Evolutionary conservation across 2,329 filamentous ascomycete species (phyloP).

Genomic region (Fusarium sp.): DNA sequence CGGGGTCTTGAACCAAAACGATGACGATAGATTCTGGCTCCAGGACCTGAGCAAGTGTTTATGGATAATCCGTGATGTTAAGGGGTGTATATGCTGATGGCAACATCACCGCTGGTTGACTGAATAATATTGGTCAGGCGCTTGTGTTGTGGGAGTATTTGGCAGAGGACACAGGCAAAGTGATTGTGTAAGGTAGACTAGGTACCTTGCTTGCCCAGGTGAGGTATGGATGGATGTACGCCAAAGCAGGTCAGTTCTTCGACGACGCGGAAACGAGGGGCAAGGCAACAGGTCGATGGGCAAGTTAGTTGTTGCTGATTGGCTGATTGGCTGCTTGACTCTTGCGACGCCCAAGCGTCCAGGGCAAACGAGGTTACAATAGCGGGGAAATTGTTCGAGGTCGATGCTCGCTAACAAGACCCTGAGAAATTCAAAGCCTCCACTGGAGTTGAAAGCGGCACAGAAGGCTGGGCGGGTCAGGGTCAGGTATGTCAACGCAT

Average conservation of each 20-base stretch:
- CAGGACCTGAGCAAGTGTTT: background rate
- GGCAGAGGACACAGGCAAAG: background rate
- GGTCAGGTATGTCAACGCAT: constrained; percentile 13
- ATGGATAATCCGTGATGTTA: background rate
- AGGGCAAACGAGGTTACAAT: constrained; percentile 17
- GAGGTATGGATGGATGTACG: constrained; percentile 9
- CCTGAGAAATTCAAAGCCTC: constrained; percentile 8
- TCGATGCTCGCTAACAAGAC: constrained; percentile 16
- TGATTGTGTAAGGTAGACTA: constrained; percentile 1
- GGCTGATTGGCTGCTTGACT: constrained; percentile 14
- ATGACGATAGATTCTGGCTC: constrained; percentile 5
- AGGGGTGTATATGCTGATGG: background rate
- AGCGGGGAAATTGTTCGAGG: constrained; percentile 20
- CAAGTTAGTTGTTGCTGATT: constrained; percentile 16
- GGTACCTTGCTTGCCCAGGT: background rate
- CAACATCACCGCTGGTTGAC: constrained; percentile 2
- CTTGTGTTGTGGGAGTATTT: constrained; percentile 16
- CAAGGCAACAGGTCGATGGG: constrained; percentile 26
- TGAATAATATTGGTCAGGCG: constrained; percentile 4
- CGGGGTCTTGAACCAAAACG: constrained; percentile 9
- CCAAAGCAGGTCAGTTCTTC: constrained; percentile 12
- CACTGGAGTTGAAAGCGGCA: constrained; percentile 16
- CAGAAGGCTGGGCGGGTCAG: background rate
- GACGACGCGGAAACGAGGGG: constrained; percentile 36
- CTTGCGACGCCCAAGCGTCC: background rate